phyloP scores from a whole-genome alignment of 2,329 filamentous ascomycete species.

The Colletotrichum sp. region DNA sequence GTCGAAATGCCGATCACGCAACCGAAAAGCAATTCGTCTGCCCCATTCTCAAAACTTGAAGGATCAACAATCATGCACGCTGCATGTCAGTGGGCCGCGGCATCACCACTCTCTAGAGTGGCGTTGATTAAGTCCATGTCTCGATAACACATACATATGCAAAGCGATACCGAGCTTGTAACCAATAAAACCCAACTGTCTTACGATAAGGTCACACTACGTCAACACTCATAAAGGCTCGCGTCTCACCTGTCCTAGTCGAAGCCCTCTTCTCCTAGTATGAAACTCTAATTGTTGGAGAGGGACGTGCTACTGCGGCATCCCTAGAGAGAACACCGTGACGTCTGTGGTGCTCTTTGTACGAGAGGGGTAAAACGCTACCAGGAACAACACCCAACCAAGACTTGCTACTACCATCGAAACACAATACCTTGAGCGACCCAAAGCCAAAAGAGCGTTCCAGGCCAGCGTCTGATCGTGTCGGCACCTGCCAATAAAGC shows the following conservation, averaged over 20 bases:
- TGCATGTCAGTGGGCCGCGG: neutral
- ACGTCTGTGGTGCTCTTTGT: neutral
- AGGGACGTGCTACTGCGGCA: constrained; percentile 6
- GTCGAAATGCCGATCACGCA: neutral
- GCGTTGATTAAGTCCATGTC: neutral
- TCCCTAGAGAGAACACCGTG: neutral
- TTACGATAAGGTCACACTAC: neutral
- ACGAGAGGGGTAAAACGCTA: neutral
- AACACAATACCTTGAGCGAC: neutral
- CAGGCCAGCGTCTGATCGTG: neutral
- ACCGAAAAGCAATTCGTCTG: neutral
- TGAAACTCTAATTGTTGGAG: constrained; percentile 2
- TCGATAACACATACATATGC: neutral
- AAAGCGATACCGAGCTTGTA: neutral
- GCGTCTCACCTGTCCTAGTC: neutral
- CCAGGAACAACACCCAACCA: neutral
- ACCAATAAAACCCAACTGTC: neutral
- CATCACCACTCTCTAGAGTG: neutral
- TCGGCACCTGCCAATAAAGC: neutral
- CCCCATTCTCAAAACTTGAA: neutral
- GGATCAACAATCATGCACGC: neutral
- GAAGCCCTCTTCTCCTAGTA: neutral
- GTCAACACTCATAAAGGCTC: neutral
- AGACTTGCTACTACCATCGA: neutral
- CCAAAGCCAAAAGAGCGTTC: neutral